phyloP scores from a whole-genome alignment of 2,329 filamentous ascomycete genomes.

The Exophiala viscosa region DNA sequence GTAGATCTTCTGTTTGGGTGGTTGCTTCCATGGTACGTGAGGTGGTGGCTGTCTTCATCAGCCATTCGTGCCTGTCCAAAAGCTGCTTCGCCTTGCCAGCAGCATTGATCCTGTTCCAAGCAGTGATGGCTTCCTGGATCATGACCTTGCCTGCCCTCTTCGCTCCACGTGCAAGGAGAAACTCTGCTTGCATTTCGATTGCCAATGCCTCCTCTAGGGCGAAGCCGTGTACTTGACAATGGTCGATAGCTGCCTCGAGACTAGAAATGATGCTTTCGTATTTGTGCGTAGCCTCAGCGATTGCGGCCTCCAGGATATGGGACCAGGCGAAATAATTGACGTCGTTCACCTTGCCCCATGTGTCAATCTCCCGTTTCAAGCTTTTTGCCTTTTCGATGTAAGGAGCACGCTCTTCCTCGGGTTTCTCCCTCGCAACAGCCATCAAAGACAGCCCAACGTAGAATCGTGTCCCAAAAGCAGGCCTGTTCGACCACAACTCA shows the following conservation, averaged over 20 bases:
- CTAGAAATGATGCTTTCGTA: slow-evolving; percentile 45
- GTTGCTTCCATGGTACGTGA: slow-evolving; percentile 51
- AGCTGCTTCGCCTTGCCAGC: slow-evolving; percentile 58
- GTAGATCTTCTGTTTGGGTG: slow-evolving; percentile 53
- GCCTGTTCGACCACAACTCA: slow-evolving; percentile 46
- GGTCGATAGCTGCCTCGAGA: slow-evolving; percentile 58
- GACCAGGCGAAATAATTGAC: slow-evolving; percentile 60
- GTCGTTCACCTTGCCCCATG: slow-evolving; percentile 51
- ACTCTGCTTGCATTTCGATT: slow-evolving; percentile 60
- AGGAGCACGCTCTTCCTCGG: slow-evolving; percentile 43
- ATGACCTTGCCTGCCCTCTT: slow-evolving; percentile 57
- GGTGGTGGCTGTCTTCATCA: slow-evolving; percentile 54
- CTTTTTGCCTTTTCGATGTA: slow-evolving; percentile 47
- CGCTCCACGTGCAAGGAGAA: slow-evolving; percentile 54
- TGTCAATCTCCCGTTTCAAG: slow-evolving; percentile 52
- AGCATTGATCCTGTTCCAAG: slow-evolving; percentile 57
- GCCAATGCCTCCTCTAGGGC: slow-evolving; percentile 57
- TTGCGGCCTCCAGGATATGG: slow-evolving; percentile 53
- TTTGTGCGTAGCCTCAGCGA: slow-evolving; percentile 49
- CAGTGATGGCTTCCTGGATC: slow-evolving; percentile 56
- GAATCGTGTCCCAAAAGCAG: slow-evolving; percentile 43
- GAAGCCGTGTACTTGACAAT: slow-evolving; percentile 56
- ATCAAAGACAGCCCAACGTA: slow-evolving; percentile 44
- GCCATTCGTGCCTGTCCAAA: slow-evolving; percentile 56
- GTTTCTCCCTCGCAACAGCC: slow-evolving; percentile 42